Evolutionary conservation across 1,284 basidiomycete genomes (phyloP).

Genomic region (Gomphus bonarii): DNA sequence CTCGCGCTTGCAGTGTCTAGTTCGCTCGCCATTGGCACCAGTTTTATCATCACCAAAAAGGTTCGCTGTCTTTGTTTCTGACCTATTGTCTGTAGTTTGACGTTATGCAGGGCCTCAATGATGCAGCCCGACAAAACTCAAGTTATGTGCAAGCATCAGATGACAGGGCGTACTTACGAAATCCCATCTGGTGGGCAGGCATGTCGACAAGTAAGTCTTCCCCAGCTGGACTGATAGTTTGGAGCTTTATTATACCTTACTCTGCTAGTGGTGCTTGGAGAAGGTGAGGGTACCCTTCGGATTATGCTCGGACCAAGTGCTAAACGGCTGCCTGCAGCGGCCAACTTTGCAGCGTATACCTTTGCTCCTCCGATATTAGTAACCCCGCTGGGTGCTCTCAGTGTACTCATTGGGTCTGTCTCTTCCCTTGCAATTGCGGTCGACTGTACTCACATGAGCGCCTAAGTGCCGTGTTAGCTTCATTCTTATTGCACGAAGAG

Average conservation of each 20-base stretch:
- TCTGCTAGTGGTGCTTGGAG: constrained; percentile 72
- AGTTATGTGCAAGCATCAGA: constrained; percentile 60
- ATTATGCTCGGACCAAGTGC: neutral
- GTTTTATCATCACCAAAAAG: constrained; percentile 97
- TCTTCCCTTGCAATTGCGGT: neutral
- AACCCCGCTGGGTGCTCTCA: constrained; percentile 90
- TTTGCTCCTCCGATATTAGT: constrained; percentile 97
- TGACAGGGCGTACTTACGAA: constrained; percentile 78
- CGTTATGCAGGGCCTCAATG: constrained; percentile 64
- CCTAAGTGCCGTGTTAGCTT: constrained; percentile 81
- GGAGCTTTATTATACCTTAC: constrained; percentile 3
- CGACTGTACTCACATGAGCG: constrained; percentile 3
- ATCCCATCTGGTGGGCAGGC: constrained; percentile 98
- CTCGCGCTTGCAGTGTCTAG: constrained; percentile 76
- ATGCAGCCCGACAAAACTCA: constrained; percentile 50
- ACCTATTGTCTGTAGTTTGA: neutral
- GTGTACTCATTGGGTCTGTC: constrained; percentile 91
- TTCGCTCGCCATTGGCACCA: constrained; percentile 81
- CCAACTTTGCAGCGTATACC: constrained; percentile 98
- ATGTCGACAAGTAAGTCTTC: constrained; percentile 77
- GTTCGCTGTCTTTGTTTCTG: constrained; percentile 29
- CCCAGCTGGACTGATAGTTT: constrained; percentile 12
- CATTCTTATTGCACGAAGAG: constrained; percentile 88
- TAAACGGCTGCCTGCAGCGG: constrained; percentile 43
- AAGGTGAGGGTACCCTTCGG: constrained; percentile 42